Base-by-base conservation (phyloP, 2,329 filamentous ascomycete genomes). In the Ciborinia camelliae region DNA sequence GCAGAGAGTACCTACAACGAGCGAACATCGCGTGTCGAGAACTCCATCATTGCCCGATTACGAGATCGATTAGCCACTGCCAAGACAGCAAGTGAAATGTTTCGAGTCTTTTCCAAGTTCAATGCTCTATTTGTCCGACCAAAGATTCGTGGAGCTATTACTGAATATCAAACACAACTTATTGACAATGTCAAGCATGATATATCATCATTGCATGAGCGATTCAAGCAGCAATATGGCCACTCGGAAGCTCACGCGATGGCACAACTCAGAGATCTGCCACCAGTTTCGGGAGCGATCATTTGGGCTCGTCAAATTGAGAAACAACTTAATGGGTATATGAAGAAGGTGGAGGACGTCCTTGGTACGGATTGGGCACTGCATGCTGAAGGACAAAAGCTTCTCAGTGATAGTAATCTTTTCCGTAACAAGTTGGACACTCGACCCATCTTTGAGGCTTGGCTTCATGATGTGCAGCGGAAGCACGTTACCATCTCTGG, bases 31-130 rank as follows among this genome's bases (percentile, higher is more conserved):
- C 87, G 95, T 66, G 95, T 99, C 5, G 95, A 99, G 76, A 99
- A 99, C 78, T 97, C 95, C 4, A 99, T 99, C 77, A 99, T 99
- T 76, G 92, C 95, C 41, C 86, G 92, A 62, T 82, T 99, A 39
- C 86, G 95, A 73, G 95, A 99, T 77, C 90, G 95, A 65, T 84
- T 99, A 64, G 95, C 93, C 18, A 97, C 92, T 8, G 94, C 95
- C 15, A 97, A 96, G 82, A 97, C 92, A 68, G 95, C 95, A 48
- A 98, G 96, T 75, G 96, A 99, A 78, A 99, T 99, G 95, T 99
- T 99, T 77, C 90, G 96, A 63, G 95, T 99, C 67, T 99, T 99
- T 77, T 98, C 95, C 62, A 98, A 98, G 76, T 99, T 99, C 84
- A 99, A 99, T 75, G 95, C 95, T 2, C 87, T 99, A 37, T 96